These are phyloP conservation scores for Naematelia aurantialba DNA, from an alignment of 768 basidiomycete genomes.

Conservation along the genomic window DNA sequence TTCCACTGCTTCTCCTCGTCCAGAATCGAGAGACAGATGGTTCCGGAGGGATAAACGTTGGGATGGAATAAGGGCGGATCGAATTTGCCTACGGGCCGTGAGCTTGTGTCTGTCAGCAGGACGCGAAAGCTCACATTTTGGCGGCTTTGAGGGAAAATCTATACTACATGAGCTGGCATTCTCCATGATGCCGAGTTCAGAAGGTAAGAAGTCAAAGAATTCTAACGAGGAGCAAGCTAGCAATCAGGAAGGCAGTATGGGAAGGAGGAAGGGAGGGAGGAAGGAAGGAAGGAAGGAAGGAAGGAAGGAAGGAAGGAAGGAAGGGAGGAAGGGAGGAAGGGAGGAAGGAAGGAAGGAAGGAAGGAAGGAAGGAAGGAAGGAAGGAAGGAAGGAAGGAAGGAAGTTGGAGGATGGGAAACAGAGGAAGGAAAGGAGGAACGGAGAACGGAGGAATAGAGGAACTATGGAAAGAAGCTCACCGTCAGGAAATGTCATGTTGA, in stretches of 20 bases:
- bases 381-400: too few species aligned
- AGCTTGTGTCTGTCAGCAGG: slow-evolving; percentile 4
- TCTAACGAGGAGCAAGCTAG: too few species aligned
- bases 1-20: slow-evolving; percentile 99
- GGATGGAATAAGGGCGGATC: slow-evolving; percentile 92
- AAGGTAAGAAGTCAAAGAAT: slow-evolving; percentile 4
- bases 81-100: slow-evolving; percentile 74
- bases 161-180: neutral
- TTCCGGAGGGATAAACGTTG: slow-evolving; percentile 98
- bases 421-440: neutral
- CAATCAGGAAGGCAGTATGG: too few species aligned
- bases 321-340: too few species aligned
- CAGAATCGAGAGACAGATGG: slow-evolving; percentile 93
- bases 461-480: slow-evolving; percentile 55
- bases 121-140: slow-evolving; percentile 39
- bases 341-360: too few species aligned
- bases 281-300: too few species aligned
- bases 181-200: neutral
- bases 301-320: too few species aligned
- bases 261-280: too few species aligned
- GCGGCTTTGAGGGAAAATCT: slow-evolving; percentile 51
- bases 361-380: too few species aligned
- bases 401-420: neutral
- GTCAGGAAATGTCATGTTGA: slow-evolving; percentile 93
- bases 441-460: neutral